Conservation (phyloP, 768 basidiomycete species). For the Hebeloma cylindrosporum region DNA sequence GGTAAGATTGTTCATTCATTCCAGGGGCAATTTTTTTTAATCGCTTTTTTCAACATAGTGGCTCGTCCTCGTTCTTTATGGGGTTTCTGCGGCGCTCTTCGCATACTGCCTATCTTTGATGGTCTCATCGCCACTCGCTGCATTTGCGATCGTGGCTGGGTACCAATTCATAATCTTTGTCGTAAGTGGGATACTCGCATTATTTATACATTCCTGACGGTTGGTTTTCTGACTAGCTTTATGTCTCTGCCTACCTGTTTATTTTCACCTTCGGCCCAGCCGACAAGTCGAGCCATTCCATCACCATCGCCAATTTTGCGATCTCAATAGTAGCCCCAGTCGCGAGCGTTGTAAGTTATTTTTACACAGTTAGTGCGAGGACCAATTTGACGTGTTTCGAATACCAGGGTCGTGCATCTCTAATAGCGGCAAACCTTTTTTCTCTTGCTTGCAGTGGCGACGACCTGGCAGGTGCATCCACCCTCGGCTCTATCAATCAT, state of each 20-base stretch:
- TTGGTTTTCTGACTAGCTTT: constrained; percentile 41
- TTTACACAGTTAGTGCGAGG: background rate
- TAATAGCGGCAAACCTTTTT: constrained; percentile 80
- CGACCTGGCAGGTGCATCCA: constrained; percentile 42
- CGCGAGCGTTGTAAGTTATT: constrained; percentile 56
- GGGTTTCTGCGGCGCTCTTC: constrained; percentile 65
- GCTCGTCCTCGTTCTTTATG: constrained; percentile 69
- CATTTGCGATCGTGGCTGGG: constrained; percentile 71
- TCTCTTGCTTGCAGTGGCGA: constrained; percentile 66
- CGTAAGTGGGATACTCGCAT: constrained; percentile 42
- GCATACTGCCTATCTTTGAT: constrained; percentile 65
- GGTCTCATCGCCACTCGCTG: constrained; percentile 64
- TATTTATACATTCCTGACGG: background rate
- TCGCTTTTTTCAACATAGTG: constrained; percentile 43
- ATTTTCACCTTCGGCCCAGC: constrained; percentile 72
- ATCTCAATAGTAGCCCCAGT: constrained; percentile 69
- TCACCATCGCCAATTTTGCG: constrained; percentile 70
- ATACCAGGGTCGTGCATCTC: constrained; percentile 60
- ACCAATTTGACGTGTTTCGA: constrained; percentile 3
- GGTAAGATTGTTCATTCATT: constrained; percentile 29
- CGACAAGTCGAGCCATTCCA: constrained; percentile 49
- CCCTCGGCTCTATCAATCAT: constrained; percentile 53
- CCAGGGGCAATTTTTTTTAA: background rate
- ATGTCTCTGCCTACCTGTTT: constrained; percentile 66
- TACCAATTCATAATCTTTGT: constrained; percentile 73